Evolutionary conservation across 805 yeast genomes (phyloP).

Genomic region (Wickerhamiella sorbophila): DNA sequence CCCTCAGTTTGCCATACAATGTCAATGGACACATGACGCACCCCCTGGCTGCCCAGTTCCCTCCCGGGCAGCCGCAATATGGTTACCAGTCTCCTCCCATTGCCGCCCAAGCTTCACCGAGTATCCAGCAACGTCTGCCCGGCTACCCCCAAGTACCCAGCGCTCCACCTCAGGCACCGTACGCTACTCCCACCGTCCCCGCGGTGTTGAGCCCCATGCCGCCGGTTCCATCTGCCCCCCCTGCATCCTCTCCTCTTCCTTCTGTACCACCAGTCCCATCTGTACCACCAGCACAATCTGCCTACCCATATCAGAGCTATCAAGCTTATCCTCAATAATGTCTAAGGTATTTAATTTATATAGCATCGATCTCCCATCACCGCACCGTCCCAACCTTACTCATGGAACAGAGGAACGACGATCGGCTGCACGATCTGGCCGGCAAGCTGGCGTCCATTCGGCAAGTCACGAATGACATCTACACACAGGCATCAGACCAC

Average conservation of each 20-base stretch:
- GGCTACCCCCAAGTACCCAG: no score
- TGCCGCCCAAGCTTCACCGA: no score
- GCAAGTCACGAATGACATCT: constrained; percentile 52
- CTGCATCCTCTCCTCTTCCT: no score
- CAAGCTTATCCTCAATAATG: no score
- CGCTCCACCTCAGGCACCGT: no score
- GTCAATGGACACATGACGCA: neutral
- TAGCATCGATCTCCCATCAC: no score
- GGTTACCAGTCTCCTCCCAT: no score
- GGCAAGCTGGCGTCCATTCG: constrained; percentile 50
- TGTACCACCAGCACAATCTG: neutral
- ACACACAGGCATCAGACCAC: constrained; percentile 43
- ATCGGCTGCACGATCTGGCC: constrained; percentile 47
- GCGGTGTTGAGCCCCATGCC: no score
- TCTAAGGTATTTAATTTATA: no score
- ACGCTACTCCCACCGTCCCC: no score
- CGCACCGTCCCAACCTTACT: neutral
- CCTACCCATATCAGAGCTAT: no score
- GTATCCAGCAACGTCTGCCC: neutral
- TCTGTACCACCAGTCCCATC: neutral
- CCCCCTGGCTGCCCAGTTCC: neutral
- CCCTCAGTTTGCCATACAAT: neutral
- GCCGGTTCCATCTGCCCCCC: no score
- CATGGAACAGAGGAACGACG: constrained; percentile 39
- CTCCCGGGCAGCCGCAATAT: neutral